Percentiles rank a stretch among this genome's conserved stretches.
phyloP scores from a whole-genome alignment of 176 grass and related monocot genomes.

The Aegilops bicornis region DNA sequence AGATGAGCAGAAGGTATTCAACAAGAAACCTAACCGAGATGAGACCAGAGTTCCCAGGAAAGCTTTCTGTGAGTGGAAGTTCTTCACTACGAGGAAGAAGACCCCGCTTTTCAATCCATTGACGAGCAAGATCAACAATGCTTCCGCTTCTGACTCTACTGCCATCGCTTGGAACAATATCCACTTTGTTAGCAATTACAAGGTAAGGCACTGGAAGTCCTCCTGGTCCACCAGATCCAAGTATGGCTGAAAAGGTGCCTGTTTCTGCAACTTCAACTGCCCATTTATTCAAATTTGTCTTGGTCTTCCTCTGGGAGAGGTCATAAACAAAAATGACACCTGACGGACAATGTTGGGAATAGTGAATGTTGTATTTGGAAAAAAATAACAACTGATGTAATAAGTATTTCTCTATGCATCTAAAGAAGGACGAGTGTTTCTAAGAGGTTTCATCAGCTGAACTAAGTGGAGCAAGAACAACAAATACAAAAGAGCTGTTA shows the following conservation, averaged over 20 bases:
- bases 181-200: constrained; percentile 89
- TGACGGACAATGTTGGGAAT: constrained; percentile 40
- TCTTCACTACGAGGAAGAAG: constrained; percentile 80
- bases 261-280: constrained; percentile 73
- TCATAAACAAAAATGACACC: constrained; percentile 98
- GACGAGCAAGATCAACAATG: constrained; percentile 82
- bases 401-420: constrained; percentile 4
- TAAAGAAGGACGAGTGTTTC: neutral
- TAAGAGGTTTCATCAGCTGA: neutral
- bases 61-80: constrained; percentile 73
- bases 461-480: neutral
- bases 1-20: neutral
- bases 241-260: constrained; percentile 81
- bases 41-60: constrained; percentile 74
- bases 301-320: constrained; percentile 79
- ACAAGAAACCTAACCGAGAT: constrained; percentile 66
- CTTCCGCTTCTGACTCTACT: constrained; percentile 70
- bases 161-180: constrained; percentile 62
- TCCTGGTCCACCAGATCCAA: constrained; percentile 85
- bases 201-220: constrained; percentile 96
- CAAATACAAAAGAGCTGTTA: constrained; percentile 24
- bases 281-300: constrained; percentile 93
- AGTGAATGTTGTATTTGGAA: constrained; percentile 12
- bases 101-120: constrained; percentile 91
- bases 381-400: neutral